A percentile compares a stretch with the other conserved stretches of the same genome.
phyloP scores from a whole-genome alignment of 2,329 filamentous ascomycete genomes.

The Claviceps fusiformis region DNA sequence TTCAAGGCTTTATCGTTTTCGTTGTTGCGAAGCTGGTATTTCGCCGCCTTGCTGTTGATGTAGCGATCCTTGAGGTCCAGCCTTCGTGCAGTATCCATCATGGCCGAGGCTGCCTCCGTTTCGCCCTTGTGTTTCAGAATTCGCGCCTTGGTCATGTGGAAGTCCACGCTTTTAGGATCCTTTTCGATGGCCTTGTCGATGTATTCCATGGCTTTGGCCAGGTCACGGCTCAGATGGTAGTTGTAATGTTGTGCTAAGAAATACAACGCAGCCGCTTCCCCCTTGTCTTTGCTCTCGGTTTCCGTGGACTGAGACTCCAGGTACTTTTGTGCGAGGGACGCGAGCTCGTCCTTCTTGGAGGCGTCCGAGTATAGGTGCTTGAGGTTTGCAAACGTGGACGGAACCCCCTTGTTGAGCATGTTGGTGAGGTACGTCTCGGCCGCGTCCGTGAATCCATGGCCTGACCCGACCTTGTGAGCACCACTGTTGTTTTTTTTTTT shows the following conservation, averaged over 20 bases:
- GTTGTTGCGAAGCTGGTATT: conserved; percentile 89
- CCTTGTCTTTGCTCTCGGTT: conserved; percentile 35
- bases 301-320: conserved; percentile 44
- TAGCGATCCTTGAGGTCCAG: conserved; percentile 87
- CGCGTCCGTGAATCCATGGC: conserved; percentile 65
- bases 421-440: conserved; percentile 67
- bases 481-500: too few relatives aligned
- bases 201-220: conserved; percentile 67
- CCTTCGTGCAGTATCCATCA: conserved; percentile 76
- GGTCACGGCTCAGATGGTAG: conserved; percentile 74
- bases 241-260: conserved; percentile 97
- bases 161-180: conserved; percentile 72
- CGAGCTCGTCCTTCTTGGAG: conserved; percentile 64
- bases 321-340: conserved; percentile 67
- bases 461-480: conserved; percentile 26
- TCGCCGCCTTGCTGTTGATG: conserved; percentile 96
- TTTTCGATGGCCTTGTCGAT: conserved; percentile 73
- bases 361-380: conserved; percentile 79
- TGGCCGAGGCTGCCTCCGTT: conserved; percentile 62
- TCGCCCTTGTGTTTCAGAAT: conserved; percentile 88
- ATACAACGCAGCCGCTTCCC: conserved; percentile 70
- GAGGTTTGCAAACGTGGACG: conserved; percentile 91
- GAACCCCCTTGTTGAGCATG: conserved; percentile 85
- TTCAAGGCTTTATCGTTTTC: conserved; percentile 75
- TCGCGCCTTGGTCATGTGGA: conserved; percentile 87